Percentiles rank a stretch among this genome's conserved stretches.
Conservation (phyloP, 2,329 filamentous ascomycete genomes). For the Colletotrichum siamense region DNA sequence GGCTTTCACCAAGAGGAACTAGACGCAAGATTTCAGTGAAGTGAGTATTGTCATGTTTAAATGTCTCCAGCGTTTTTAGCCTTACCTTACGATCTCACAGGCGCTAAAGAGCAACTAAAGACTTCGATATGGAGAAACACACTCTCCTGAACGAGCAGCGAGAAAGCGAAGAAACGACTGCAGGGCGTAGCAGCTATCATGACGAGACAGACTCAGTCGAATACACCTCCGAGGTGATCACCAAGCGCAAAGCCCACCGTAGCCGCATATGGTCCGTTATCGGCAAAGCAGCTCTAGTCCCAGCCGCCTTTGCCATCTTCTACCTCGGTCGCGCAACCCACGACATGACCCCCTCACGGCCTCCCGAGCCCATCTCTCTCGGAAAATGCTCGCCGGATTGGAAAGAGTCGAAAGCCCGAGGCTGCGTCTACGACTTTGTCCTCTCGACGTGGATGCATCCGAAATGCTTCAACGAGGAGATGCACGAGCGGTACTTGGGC, state of each 20-base stretch:
- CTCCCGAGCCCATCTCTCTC: not conserved
- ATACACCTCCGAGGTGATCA: not conserved
- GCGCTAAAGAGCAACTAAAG: not conserved
- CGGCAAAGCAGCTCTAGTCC: not conserved
- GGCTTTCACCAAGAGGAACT: not conserved
- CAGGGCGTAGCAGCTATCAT: not conserved
- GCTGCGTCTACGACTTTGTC: slow-evolving; percentile 10
- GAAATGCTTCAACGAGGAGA: slow-evolving; percentile 13
- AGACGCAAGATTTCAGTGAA: not conserved
- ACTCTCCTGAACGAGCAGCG: not conserved
- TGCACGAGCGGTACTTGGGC: slow-evolving; percentile 5
- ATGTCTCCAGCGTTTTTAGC: not conserved
- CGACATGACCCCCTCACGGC: not conserved
- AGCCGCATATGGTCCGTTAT: not conserved
- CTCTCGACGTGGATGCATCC: slow-evolving; percentile 28
- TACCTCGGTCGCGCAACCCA: not conserved
- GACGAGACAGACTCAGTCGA: not conserved
- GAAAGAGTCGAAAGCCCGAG: slow-evolving; percentile 32
- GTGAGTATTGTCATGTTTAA: not conserved
- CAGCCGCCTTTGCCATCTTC: not conserved
- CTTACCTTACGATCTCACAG: not conserved
- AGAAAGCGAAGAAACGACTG: not conserved
- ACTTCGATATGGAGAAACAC: not conserved
- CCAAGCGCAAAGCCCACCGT: not conserved
- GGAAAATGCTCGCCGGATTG: slow-evolving; percentile 1